These are phyloP conservation scores for Alloteropsis angusta DNA, from an alignment of 202 grass and related monocot species.

Conservation along the genomic window DNA sequence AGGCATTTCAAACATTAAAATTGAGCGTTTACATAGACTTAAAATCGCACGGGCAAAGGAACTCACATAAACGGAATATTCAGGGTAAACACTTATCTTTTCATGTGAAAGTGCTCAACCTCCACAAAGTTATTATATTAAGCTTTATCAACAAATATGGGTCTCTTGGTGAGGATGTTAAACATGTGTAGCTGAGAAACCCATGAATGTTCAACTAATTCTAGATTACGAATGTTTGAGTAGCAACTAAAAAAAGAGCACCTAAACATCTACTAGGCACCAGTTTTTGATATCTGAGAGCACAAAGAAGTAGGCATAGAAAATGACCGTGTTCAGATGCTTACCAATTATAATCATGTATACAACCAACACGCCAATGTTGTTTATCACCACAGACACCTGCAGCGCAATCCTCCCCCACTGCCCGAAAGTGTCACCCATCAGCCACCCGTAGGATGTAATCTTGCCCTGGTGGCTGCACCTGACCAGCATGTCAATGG, in stretches of 20 bases:
- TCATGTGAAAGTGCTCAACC: neutral
- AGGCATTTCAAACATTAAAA: neutral
- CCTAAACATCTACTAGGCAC: neutral
- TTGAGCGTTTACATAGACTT: neutral
- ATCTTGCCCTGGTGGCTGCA: constrained; percentile 59
- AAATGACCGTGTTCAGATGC: too few species aligned
- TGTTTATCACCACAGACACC: constrained; percentile 66
- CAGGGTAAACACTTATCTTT: neutral
- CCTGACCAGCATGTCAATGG: constrained; percentile 73
- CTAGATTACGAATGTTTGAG: neutral
- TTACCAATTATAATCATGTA: constrained; percentile 97
- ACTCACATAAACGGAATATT: neutral
- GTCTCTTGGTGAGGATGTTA: neutral
- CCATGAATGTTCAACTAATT: neutral
- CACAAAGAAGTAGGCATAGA: too few species aligned
- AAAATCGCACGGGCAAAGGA: neutral
- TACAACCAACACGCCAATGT: constrained; percentile 71
- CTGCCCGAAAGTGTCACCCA: constrained; percentile 64
- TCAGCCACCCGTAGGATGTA: constrained; percentile 74
- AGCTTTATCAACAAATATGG: neutral
- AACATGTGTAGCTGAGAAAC: neutral
- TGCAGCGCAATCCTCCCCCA: constrained; percentile 67
- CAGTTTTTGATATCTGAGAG: too few species aligned
- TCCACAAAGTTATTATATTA: neutral
- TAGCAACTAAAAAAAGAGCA: neutral